Conservation (phyloP, 768 basidiomycete genomes). For the Mycena pura region DNA sequence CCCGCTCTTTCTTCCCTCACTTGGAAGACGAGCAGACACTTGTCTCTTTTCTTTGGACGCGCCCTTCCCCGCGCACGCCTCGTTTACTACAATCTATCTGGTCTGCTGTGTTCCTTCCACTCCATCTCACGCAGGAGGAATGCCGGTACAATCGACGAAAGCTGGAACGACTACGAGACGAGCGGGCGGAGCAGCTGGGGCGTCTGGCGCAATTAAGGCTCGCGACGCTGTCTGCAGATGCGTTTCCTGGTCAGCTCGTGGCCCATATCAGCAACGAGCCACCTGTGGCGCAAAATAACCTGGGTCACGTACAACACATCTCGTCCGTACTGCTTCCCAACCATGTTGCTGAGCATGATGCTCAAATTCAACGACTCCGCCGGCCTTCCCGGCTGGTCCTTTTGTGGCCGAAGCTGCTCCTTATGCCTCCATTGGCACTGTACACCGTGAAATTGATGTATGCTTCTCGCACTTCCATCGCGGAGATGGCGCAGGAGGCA, state of each 20-base stretch:
- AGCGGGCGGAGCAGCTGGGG: slow-evolving; percentile 73
- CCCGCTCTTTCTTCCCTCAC: slow-evolving; percentile 73
- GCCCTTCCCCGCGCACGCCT: slow-evolving; percentile 13
- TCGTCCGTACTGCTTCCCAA: slow-evolving; percentile 35
- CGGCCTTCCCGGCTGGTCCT: slow-evolving; percentile 74
- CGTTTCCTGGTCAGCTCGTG: slow-evolving; percentile 29
- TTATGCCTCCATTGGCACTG: slow-evolving; percentile 73
- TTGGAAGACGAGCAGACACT: slow-evolving; percentile 43
- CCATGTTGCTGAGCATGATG: slow-evolving; percentile 36
- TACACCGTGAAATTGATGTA: slow-evolving; percentile 59
- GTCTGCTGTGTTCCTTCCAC: slow-evolving; percentile 48
- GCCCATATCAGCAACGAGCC: slow-evolving; percentile 22
- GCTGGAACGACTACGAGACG: slow-evolving; percentile 69
- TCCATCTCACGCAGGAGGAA: slow-evolving; percentile 72
- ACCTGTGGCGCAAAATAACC: not conserved
- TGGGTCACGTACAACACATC: slow-evolving; percentile 32
- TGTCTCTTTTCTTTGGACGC: slow-evolving; percentile 21
- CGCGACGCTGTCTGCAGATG: slow-evolving; percentile 33
- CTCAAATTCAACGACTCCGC: slow-evolving; percentile 47
- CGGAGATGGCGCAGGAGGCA: slow-evolving; percentile 63
- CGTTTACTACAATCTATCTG: slow-evolving; percentile 30
- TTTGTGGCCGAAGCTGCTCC: slow-evolving; percentile 82
- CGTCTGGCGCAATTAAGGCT: slow-evolving; percentile 63
- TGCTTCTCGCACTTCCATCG: slow-evolving; percentile 63
- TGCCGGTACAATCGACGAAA: slow-evolving; percentile 63